Conservation (phyloP, 2,329 filamentous ascomycete species). For the Fusarium oxysporum region DNA sequence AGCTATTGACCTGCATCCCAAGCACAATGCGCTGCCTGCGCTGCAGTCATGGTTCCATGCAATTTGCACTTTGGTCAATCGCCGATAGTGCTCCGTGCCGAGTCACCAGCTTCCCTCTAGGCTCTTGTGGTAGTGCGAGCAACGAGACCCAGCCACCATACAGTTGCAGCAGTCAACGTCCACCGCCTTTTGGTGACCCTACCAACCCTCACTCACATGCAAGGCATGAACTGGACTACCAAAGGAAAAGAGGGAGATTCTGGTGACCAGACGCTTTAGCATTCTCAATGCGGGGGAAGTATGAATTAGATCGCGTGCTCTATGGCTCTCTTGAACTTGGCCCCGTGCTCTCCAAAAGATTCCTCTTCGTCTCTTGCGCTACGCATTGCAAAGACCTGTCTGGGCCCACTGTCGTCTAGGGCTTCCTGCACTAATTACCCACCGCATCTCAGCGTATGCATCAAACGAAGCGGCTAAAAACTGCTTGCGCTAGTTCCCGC, state of each 20-base stretch:
- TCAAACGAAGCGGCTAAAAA: constrained; percentile 46
- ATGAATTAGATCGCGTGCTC: constrained; percentile 10
- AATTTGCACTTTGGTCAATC: constrained; percentile 25
- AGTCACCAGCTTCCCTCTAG: constrained; percentile 24
- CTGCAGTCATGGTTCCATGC: constrained; percentile 42
- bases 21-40: background rate
- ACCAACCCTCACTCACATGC: constrained; percentile 7
- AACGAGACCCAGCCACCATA: constrained; percentile 12
- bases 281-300: constrained; percentile 19
- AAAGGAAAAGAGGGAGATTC: background rate
- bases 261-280: background rate
- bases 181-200: constrained; percentile 38
- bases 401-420: constrained; percentile 17
- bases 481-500: constrained; percentile 48
- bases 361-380: constrained; percentile 12
- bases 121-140: constrained; percentile 24
- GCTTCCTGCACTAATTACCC: constrained; percentile 11
- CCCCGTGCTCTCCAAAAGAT: constrained; percentile 23
- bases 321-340: constrained; percentile 10
- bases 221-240: background rate
- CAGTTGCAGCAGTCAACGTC: constrained; percentile 5
- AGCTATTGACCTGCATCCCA: constrained; percentile 33
- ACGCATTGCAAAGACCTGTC: constrained; percentile 25
- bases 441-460: constrained; percentile 42
- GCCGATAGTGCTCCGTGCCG: constrained; percentile 35